phyloP scores from a whole-genome alignment of 148 eudicot species.

The Persicaria maculosa region DNA sequence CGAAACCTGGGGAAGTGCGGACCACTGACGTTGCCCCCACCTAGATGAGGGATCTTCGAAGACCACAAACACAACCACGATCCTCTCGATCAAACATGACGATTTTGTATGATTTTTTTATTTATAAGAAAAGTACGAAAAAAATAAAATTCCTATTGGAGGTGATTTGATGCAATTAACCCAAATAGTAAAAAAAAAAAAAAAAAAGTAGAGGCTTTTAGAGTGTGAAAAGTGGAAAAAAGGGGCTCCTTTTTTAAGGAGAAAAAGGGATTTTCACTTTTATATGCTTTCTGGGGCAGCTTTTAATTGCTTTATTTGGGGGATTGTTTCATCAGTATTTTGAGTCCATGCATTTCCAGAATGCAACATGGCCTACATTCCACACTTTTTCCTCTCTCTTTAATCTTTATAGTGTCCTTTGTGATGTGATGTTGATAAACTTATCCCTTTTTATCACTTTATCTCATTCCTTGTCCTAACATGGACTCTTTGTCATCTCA shows the following conservation, averaged over 20 bases:
- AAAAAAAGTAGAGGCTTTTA: background rate
- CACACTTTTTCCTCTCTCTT: background rate
- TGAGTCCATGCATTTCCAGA: background rate
- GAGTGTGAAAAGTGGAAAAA: background rate
- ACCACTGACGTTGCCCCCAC: no score
- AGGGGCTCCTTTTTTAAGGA: constrained; percentile 6
- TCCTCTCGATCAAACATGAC: no score
- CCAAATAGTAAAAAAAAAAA: no score
- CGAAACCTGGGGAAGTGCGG: no score
- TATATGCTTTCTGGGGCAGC: background rate
- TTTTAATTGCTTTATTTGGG: background rate
- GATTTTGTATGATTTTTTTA: no score
- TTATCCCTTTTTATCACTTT: background rate
- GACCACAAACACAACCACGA: no score
- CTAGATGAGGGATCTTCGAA: no score
- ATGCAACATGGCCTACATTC: background rate
- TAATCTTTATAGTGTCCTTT: background rate
- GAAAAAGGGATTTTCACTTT: constrained; percentile 4
- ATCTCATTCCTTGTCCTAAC: background rate
- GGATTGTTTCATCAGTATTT: background rate
- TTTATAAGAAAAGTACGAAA: no score
- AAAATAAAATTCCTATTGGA: no score
- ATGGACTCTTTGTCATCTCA: no score
- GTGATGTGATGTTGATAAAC: background rate
- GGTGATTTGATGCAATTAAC: no score